Conservation (phyloP, 108 stramenopile genomes). For the Cyclotella atomus region DNA sequence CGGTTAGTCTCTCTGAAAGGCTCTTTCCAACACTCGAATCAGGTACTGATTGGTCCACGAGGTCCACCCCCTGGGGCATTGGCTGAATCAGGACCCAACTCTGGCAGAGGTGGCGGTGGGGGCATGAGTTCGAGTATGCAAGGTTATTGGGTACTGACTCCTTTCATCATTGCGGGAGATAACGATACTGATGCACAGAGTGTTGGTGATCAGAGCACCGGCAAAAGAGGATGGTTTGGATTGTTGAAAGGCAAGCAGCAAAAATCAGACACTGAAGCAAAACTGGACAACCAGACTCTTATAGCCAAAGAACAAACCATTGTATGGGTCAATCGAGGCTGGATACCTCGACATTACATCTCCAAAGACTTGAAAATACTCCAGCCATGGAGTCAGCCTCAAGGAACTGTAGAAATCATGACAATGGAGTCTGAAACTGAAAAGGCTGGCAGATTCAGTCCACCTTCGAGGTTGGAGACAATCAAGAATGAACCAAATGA, state of each 20-base stretch:
- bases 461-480: slow-evolving; percentile 39
- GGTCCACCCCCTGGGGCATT: slow-evolving; percentile 81
- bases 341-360: slow-evolving; percentile 74
- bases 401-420: slow-evolving; percentile 43
- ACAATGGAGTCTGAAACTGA: slow-evolving; percentile 63
- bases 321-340: slow-evolving; percentile 88
- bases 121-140: slow-evolving; percentile 63
- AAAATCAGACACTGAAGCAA: background rate
- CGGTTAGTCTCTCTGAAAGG: slow-evolving; percentile 58
- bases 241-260: background rate
- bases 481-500: background rate
- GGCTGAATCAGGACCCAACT: slow-evolving; percentile 43
- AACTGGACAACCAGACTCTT: background rate
- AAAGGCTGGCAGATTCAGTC: slow-evolving; percentile 37
- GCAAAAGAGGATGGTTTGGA: background rate
- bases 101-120: slow-evolving; percentile 57
- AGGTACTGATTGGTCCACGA: slow-evolving; percentile 83
- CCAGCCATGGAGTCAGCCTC: slow-evolving; percentile 59
- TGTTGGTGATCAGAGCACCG: background rate
- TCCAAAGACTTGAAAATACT: slow-evolving; percentile 5
- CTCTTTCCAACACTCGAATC: slow-evolving; percentile 59
- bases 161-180: slow-evolving; percentile 52
- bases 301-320: slow-evolving; percentile 14
- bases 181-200: background rate
- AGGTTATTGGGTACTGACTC: slow-evolving; percentile 82